Base-by-base conservation (phyloP, 768 basidiomycete species). In the Gymnopilus junonius region DNA sequence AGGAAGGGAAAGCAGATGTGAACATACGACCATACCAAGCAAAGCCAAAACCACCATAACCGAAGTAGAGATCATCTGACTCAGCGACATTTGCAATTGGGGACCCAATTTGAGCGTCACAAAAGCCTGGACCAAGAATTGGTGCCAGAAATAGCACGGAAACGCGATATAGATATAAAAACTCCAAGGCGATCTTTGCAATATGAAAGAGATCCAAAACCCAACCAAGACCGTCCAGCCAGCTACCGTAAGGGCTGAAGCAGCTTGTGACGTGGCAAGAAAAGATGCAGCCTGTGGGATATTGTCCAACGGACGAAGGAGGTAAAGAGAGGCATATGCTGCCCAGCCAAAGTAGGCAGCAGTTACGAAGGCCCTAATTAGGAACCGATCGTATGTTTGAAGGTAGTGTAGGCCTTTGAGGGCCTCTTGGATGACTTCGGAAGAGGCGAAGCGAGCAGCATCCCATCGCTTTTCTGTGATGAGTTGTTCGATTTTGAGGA, bases 321-420 rank as follows among this genome's bases (percentile, higher is more conserved):
- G 80, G 43, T 80, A 87, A 5, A 86, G 72, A 0, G 87, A 85
- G 6, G 85, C 79, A 72, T 86, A 94, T 1, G 86, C 87, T 20
- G 85, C 86, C 92, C 93, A 95, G 56, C 92, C 92, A 2, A 82
- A 71, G 73, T 95, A 95, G 1, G 91, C 92, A 7, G 82, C 70
- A 1, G 83, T 83, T 55, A 94, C 93, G 65, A 95, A 86, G 2
- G 70, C 76, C 15, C 87, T 85, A 29, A 95, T 88, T 46, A 94
- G 75, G 31, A 85, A 77, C 17, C 91, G 87, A 70, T 95, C 92
- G 72, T 94, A 95, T 71, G 91, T 94, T 73, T 94, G 90, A 4
- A 94, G 83, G 70, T 94, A 94, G 31, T 87, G 86, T 32, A 93
- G 75, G 0, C 92, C 93, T 37, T 78, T 75, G 4, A 93, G 77